Percentiles rank a stretch among this genome's conserved stretches.
Conservation (phyloP, 495 filamentous ascomycete species). For the Penicillium macrosclerotiorum region DNA sequence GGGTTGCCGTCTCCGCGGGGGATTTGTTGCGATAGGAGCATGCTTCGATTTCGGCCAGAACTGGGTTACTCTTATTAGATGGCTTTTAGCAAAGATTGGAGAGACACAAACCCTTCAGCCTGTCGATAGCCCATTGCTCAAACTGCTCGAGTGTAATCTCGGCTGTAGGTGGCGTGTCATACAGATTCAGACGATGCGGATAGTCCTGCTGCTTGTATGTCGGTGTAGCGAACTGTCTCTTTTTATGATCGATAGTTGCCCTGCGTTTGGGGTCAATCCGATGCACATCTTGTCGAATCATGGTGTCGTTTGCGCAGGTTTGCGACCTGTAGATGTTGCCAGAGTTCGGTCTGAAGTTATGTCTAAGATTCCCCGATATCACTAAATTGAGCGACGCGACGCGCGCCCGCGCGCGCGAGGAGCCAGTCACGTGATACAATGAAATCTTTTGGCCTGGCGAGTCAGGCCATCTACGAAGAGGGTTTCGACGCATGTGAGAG, state of each 20-base stretch:
- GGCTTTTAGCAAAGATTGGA: background rate
- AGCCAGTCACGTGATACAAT: slow-evolving; percentile 1
- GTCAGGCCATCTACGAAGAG: background rate
- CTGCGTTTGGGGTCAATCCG: slow-evolving; percentile 82
- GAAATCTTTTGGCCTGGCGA: background rate
- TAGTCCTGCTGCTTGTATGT: slow-evolving; percentile 73
- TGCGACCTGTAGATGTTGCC: background rate
- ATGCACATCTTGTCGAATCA: slow-evolving; percentile 70
- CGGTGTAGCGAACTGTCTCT: slow-evolving; percentile 78
- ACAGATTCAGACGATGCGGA: slow-evolving; percentile 86
- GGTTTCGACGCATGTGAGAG: slow-evolving; percentile 10
- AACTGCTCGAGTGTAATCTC: slow-evolving; percentile 98
- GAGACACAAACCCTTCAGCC: slow-evolving; percentile 64
- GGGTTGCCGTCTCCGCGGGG: slow-evolving; percentile 68
- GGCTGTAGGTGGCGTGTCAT: slow-evolving; percentile 79
- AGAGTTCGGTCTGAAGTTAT: background rate
- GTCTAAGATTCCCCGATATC: slow-evolving; percentile 8
- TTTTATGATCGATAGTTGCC: slow-evolving; percentile 70
- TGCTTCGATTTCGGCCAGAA: slow-evolving; percentile 92
- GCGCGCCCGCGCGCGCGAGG: slow-evolving; percentile 10
- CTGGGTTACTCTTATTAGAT: slow-evolving; percentile 41
- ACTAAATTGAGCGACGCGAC: slow-evolving; percentile 25
- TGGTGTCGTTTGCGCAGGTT: slow-evolving; percentile 32
- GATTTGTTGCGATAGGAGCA: slow-evolving; percentile 92
- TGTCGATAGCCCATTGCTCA: slow-evolving; percentile 98